Percentiles rank a stretch among this genome's conserved stretches.
phyloP scores from a whole-genome alignment of 345 rosid genomes.

The Noccaea bulbosa region DNA sequence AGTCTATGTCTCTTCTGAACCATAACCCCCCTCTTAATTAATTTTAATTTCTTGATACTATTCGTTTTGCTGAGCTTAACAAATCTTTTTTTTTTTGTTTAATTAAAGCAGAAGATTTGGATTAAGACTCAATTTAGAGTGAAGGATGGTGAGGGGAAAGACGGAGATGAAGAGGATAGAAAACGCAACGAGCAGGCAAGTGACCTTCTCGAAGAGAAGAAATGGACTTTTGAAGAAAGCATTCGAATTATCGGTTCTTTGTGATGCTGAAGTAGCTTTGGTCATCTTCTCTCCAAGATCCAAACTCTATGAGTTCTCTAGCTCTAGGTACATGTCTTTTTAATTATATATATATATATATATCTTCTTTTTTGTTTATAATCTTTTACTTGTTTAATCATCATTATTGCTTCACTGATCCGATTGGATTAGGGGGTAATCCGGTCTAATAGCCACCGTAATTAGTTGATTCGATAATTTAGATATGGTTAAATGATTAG shows the following conservation, averaged over 20 bases:
- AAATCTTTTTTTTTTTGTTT: neutral
- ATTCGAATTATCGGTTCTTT: constrained; percentile 79
- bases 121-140: neutral
- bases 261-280: constrained; percentile 85
- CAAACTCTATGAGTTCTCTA: constrained; percentile 79
- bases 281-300: constrained; percentile 78
- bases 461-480: neutral
- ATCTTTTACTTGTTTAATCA: neutral
- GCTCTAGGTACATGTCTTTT: constrained; percentile 49
- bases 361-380: neutral
- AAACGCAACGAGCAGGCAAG: constrained; percentile 85
- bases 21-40: neutral
- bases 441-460: neutral
- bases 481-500: neutral
- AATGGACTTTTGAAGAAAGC: constrained; percentile 82
- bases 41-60: neutral
- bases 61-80: neutral
- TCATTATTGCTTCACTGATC: neutral
- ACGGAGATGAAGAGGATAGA: constrained; percentile 92
- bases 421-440: neutral
- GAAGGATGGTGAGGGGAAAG: constrained; percentile 78
- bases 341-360: too few species aligned
- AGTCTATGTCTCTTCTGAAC: neutral
- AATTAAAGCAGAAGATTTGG: neutral
- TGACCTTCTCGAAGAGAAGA: constrained; percentile 84